Percentiles rank a stretch among this genome's conserved stretches.
Evolutionary conservation across 2,329 filamentous ascomycete species (phyloP).

Genomic region (Trematosphaeria pertusa): DNA sequence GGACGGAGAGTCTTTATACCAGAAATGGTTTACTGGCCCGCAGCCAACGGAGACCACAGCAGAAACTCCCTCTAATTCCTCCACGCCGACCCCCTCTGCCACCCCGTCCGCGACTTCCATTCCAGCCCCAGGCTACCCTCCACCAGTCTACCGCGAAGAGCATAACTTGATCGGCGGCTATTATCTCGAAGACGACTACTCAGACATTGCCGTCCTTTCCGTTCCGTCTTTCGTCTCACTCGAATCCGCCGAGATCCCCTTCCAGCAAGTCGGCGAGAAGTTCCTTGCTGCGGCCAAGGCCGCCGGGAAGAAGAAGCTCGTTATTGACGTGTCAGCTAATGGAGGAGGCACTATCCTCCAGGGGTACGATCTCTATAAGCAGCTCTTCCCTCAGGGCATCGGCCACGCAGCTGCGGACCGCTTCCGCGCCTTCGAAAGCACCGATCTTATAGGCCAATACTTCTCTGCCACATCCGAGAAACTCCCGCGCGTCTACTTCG

Average conservation of each 20-base stretch:
- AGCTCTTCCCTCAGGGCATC: conserved; percentile 59
- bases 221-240: conserved; percentile 52
- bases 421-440: conserved; percentile 58
- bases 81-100: conserved; percentile 26
- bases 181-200: conserved; percentile 54
- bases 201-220: conserved; percentile 55
- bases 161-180: conserved; percentile 57
- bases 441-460: conserved; percentile 53
- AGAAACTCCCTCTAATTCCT: conserved; percentile 19
- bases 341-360: conserved; percentile 65
- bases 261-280: conserved; percentile 51
- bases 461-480: conserved; percentile 42
- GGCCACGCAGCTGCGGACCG: conserved; percentile 59
- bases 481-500: conserved; percentile 37
- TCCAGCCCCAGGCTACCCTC: conserved; percentile 53
- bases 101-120: conserved; percentile 29
- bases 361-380: conserved; percentile 68
- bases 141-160: conserved; percentile 50
- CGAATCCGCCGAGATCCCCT: conserved; percentile 38
- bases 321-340: conserved; percentile 66
- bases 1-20: conserved; percentile 52
- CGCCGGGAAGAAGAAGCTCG: conserved; percentile 64
- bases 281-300: conserved; percentile 54
- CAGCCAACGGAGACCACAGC: conserved; percentile 21
- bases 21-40: conserved; percentile 40